Evolutionary conservation across 2,329 filamentous ascomycete genomes (phyloP).

Genomic region (Allantophomopsis cytisporea): DNA sequence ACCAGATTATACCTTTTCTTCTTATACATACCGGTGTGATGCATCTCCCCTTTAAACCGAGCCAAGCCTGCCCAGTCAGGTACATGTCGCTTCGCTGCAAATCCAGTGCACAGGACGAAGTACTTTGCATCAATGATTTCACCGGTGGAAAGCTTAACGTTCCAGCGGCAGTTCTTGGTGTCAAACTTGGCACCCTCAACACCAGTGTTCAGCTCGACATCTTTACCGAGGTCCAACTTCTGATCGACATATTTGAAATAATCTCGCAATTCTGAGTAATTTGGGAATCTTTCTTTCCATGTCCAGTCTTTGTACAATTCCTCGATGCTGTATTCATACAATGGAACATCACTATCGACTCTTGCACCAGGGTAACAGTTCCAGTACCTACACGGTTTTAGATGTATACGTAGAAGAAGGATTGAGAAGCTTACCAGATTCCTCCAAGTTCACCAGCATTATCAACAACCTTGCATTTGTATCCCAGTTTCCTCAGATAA

Average conservation of each 20-base stretch:
- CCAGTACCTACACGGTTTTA: conserved; percentile 5
- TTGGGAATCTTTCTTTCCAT: conserved; percentile 27
- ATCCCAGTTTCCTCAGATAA: conserved; percentile 21
- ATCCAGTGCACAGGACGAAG: conserved; percentile 13
- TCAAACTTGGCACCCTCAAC: conserved; percentile 26
- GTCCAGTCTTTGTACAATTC: conserved; percentile 26
- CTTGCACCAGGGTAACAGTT: conserved; percentile 31
- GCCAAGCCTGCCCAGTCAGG: conserved; percentile 12
- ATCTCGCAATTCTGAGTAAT: conserved; percentile 22
- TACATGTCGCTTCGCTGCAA: conserved; percentile 11
- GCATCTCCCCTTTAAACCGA: conserved; percentile 11
- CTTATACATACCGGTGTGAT: conserved; percentile 10
- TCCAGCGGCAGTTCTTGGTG: conserved; percentile 21
- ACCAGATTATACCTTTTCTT: conserved; percentile 27
- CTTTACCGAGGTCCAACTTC: conserved; percentile 25
- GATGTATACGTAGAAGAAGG: no score
- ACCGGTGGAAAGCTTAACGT: conserved; percentile 23
- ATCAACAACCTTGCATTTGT: conserved; percentile 20
- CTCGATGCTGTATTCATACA: conserved; percentile 29
- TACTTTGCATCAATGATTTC: conserved; percentile 8
- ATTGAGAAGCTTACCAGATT: conserved; percentile 19
- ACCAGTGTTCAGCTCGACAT: conserved; percentile 23
- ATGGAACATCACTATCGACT: conserved; percentile 30
- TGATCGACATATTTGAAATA: conserved; percentile 34
- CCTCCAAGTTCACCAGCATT: conserved; percentile 23